Percentiles rank a stretch among this genome's conserved stretches.
These are phyloP conservation scores for Leishmania lainsoni DNA, from an alignment of 208 protist genomes.

Conservation along the genomic window DNA sequence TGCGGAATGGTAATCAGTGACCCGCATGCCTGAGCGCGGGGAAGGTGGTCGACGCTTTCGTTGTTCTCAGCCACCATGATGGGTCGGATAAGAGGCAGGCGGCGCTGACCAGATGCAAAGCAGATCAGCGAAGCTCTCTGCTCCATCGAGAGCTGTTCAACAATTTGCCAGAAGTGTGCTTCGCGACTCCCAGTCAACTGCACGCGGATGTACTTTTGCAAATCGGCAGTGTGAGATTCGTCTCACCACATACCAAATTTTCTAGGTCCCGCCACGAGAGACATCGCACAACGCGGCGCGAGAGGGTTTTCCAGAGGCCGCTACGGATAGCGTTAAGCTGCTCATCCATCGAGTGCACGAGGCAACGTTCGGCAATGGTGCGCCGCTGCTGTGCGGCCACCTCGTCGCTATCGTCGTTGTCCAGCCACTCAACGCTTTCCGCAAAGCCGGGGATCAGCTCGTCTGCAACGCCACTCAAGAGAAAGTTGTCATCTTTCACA, in stretches of 20 bases:
- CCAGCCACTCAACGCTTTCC: conserved; percentile 46
- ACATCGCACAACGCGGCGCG: conserved; percentile 84
- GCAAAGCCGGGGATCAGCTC: conserved; percentile 83
- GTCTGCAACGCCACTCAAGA: conserved; percentile 78
- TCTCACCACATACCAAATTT: conserved; percentile 78
- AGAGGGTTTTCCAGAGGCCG: conserved; percentile 78
- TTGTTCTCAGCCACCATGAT: conserved; percentile 82
- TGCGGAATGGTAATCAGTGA: conserved; percentile 82
- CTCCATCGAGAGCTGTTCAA: conserved; percentile 79
- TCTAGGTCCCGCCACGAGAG: conserved; percentile 88
- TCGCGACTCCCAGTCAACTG: conserved; percentile 56
- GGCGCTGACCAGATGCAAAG: conserved; percentile 87
- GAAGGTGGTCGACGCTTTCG: conserved; percentile 82
- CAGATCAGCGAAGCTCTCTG: conserved; percentile 85
- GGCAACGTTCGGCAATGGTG: conserved; percentile 75
- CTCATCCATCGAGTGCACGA: conserved; percentile 88
- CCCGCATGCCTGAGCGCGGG: conserved; percentile 90
- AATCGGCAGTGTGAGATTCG: conserved; percentile 57
- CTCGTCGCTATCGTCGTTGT: conserved; percentile 37
- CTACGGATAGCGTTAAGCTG: conserved; percentile 82
- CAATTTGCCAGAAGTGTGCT: conserved; percentile 84
- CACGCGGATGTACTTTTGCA: conserved; percentile 69
- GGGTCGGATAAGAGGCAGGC: conserved; percentile 71
- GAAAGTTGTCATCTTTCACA: conserved; percentile 80
- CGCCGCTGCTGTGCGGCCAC: conserved; percentile 44